A percentile compares a stretch with the other conserved stretches of the same genome.
phyloP scores from a whole-genome alignment of 2,329 filamentous ascomycete species.

The Trichoderma lentiforme region DNA sequence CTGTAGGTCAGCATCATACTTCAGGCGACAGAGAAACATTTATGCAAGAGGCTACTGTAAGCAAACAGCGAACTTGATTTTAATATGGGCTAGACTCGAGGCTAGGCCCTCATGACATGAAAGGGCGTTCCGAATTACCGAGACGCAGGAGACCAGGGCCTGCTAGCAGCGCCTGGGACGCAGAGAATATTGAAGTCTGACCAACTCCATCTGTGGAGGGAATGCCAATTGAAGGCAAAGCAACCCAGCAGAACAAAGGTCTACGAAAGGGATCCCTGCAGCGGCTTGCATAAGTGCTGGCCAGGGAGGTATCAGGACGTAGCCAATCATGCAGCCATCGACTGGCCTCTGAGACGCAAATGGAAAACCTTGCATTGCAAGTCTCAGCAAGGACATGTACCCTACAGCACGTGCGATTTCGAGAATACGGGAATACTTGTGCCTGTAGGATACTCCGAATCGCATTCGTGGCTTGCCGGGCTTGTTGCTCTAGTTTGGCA shows the following conservation, averaged over 20 bases:
- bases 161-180: not conserved
- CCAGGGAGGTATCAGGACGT: not conserved
- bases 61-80: not conserved
- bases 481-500: not conserved
- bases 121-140: not conserved
- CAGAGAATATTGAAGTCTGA: not conserved
- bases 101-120: not conserved
- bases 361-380: not conserved
- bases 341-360: not conserved
- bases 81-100: not conserved
- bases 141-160: not conserved
- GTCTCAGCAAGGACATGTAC: not conserved
- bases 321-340: not conserved
- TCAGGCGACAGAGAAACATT: not conserved
- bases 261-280: not conserved
- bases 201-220: not conserved
- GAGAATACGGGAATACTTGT: not conserved
- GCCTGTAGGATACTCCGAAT: not conserved
- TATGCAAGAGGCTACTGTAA: not conserved
- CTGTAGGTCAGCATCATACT: not conserved
- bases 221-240: not conserved
- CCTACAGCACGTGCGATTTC: not conserved
- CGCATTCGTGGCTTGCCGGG: not conserved
- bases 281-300: constrained; percentile 6
- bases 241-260: not conserved